These are phyloP conservation scores for Papiliotrema flavescens DNA, from an alignment of 1,284 basidiomycete species.

Conservation along the genomic window DNA sequence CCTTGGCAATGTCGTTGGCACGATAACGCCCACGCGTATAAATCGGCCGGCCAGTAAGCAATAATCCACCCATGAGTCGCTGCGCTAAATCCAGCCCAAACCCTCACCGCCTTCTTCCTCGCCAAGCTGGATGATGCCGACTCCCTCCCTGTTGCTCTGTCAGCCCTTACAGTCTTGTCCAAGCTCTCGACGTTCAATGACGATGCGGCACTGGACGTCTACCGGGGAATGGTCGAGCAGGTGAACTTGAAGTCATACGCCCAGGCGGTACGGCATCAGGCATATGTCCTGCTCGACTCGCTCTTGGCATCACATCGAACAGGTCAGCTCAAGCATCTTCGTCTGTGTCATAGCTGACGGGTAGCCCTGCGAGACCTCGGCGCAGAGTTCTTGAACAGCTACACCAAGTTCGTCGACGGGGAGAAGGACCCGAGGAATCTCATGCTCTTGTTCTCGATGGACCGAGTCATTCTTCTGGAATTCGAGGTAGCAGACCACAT, in stretches of 20 bases:
- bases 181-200: conserved; percentile 64
- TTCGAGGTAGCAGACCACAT: conserved; percentile 72
- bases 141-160: conserved; percentile 70
- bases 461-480: conserved; percentile 76
- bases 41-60: conserved; percentile 72
- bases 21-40: conserved; percentile 62
- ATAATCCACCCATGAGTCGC: not conserved
- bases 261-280: conserved; percentile 74
- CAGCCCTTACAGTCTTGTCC: conserved; percentile 67
- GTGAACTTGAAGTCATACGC: conserved; percentile 77
- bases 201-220: conserved; percentile 65
- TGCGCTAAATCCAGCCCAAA: conserved; percentile 59
- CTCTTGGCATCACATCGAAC: conserved; percentile 70
- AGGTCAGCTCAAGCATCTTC: conserved; percentile 52
- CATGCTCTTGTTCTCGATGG: conserved; percentile 82
- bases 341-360: not conserved
- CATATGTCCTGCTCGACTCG: conserved; percentile 78
- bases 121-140: conserved; percentile 83
- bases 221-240: conserved; percentile 67
- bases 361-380: conserved; percentile 69
- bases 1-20: conserved; percentile 58
- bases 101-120: conserved; percentile 76
- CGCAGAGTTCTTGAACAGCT: conserved; percentile 67
- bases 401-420: conserved; percentile 76
- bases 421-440: conserved; percentile 98